Evolutionary conservation across 2,329 filamentous ascomycete species (phyloP).

Genomic region (Arthrobotrys iridis): DNA sequence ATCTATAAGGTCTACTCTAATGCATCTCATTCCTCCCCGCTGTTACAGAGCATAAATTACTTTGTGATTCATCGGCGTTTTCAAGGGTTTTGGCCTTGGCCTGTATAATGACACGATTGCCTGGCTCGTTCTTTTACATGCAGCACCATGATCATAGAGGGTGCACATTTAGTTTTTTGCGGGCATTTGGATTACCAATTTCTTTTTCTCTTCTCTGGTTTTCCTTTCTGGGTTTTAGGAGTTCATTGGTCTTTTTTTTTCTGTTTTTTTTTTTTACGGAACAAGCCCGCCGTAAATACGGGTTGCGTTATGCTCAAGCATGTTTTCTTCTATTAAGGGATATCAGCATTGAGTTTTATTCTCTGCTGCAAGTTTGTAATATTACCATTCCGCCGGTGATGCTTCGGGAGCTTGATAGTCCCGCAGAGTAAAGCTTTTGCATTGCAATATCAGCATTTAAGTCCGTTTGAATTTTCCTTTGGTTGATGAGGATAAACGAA

Average conservation of each 20-base stretch:
- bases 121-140: background rate
- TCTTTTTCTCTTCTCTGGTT: background rate
- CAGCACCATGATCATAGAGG: conserved; percentile 9
- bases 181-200: conserved; percentile 15
- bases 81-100: background rate
- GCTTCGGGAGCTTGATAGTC: background rate
- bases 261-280: background rate
- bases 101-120: conserved; percentile 10
- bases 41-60: conserved; percentile 5
- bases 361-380: conserved; percentile 1
- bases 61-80: conserved; percentile 28
- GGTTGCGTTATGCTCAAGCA: conserved; percentile 6
- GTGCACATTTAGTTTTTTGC: conserved; percentile 22
- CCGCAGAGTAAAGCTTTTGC: background rate
- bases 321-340: background rate
- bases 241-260: conserved; percentile 8
- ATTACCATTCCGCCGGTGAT: conserved; percentile 5
- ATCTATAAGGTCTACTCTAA: background rate
- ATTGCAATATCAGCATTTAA: background rate
- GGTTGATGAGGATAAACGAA: too few species aligned
- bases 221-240: conserved; percentile 10
- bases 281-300: background rate
- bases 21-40: background rate
- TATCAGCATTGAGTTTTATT: background rate
- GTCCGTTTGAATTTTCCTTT: too few species aligned